A percentile compares a stretch with the other conserved stretches of the same genome.
Evolutionary conservation across 2,329 filamentous ascomycete species (phyloP).

Genomic region (Coleophoma eucalyptorum): DNA sequence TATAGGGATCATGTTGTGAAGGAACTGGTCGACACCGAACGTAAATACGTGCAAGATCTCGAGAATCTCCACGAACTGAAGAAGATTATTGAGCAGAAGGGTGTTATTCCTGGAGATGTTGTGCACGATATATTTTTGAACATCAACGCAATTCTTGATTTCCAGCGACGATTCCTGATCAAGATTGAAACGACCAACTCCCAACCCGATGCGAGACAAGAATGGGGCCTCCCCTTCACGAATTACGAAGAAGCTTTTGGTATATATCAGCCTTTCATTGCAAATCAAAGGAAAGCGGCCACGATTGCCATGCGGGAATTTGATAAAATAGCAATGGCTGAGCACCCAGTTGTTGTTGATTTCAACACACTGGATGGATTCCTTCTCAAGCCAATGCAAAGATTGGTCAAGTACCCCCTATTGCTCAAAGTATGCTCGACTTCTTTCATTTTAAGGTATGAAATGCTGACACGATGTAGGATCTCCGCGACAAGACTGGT

Average conservation of each 20-base stretch:
- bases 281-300: constrained; percentile 90
- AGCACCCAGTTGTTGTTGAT: constrained; percentile 77
- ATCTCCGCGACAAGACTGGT: constrained; percentile 80
- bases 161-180: constrained; percentile 92
- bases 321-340: constrained; percentile 76
- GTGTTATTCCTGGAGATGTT: constrained; percentile 81
- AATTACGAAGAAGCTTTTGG: constrained; percentile 82
- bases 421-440: constrained; percentile 65
- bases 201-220: constrained; percentile 69
- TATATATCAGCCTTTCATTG: constrained; percentile 95
- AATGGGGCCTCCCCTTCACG: constrained; percentile 92
- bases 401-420: constrained; percentile 90
- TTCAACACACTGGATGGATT: constrained; percentile 89
- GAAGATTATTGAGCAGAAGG: constrained; percentile 82
- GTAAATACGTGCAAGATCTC: constrained; percentile 96
- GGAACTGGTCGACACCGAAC: constrained; percentile 90
- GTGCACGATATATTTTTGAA: constrained; percentile 97
- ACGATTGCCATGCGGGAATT: constrained; percentile 80
- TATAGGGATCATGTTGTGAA: constrained; percentile 84
- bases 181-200: constrained; percentile 94
- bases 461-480: constrained; percentile 42
- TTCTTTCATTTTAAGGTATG: neutral
- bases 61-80: constrained; percentile 93
- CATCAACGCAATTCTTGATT: constrained; percentile 90
- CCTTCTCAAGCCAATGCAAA: constrained; percentile 92